A percentile compares a stretch with the other conserved stretches of the same genome.
Evolutionary conservation across 2,329 filamentous ascomycete genomes (phyloP).

Genomic region (Alternaria infectoria): DNA sequence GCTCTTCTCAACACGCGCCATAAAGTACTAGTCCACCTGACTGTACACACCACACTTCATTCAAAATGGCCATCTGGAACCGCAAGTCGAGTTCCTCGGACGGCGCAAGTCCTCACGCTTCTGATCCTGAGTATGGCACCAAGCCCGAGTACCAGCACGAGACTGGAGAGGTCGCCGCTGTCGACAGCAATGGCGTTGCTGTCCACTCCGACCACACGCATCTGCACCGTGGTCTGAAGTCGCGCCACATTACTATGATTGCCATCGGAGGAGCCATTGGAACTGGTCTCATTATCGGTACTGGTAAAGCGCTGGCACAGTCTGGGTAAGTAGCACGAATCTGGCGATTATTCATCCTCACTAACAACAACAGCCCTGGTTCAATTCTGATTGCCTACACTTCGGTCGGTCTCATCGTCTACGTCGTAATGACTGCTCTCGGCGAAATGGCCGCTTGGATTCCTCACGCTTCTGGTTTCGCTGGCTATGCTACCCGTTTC

Average conservation of each 20-base stretch:
- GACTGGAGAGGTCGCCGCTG: slow-evolving; percentile 20
- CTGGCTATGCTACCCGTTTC: slow-evolving; percentile 79
- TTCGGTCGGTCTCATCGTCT: slow-evolving; percentile 74
- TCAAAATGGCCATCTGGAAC: slow-evolving; percentile 38
- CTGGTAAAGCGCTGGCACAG: slow-evolving; percentile 58
- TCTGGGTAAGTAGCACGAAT: slow-evolving; percentile 46
- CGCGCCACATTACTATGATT: slow-evolving; percentile 66
- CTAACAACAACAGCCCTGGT: slow-evolving; percentile 58
- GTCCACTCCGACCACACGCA: slow-evolving; percentile 39
- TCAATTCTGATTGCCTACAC: slow-evolving; percentile 75
- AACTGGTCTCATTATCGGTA: slow-evolving; percentile 76
- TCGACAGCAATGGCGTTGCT: slow-evolving; percentile 33
- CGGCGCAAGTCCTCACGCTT: slow-evolving; percentile 29
- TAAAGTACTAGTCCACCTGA: slow-evolving; percentile 5
- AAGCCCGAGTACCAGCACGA: slow-evolving; percentile 15
- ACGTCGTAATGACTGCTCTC: slow-evolving; percentile 79
- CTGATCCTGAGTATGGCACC: slow-evolving; percentile 30
- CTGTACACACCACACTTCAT: neutral
- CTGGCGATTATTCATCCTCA: neutral
- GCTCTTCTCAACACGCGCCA: slow-evolving; percentile 3
- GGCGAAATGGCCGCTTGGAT: slow-evolving; percentile 88
- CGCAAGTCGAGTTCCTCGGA: slow-evolving; percentile 37
- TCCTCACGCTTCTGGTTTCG: slow-evolving; percentile 78
- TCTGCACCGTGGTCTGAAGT: slow-evolving; percentile 60
- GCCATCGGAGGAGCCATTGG: slow-evolving; percentile 77